Conservation (phyloP, 2,329 filamentous ascomycete species). For the Fusarium sacchari region DNA sequence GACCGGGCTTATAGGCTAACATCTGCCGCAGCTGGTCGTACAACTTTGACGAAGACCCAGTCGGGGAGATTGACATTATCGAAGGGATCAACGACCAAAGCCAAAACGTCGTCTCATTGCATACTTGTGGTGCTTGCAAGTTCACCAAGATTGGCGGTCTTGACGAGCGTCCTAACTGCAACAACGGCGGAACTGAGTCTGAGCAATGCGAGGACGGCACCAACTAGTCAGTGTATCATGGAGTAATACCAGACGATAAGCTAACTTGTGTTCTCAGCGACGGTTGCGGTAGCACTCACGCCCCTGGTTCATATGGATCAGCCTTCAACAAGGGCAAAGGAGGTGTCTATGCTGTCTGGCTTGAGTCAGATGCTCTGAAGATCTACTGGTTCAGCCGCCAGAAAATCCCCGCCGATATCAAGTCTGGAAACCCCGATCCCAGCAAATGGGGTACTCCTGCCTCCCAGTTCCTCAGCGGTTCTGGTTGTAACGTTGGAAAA, state of each 20-base stretch:
- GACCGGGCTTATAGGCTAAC: not conserved
- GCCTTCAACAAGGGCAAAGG: slow-evolving; percentile 56
- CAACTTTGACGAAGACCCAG: slow-evolving; percentile 24
- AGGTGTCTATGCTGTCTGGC: slow-evolving; percentile 75
- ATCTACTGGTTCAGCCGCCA: slow-evolving; percentile 79
- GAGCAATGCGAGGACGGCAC: slow-evolving; percentile 31
- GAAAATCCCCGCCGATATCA: slow-evolving; percentile 68
- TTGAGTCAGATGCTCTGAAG: slow-evolving; percentile 72
- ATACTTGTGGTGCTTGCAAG: slow-evolving; percentile 63
- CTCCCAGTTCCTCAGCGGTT: slow-evolving; percentile 70
- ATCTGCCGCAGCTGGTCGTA: not conserved
- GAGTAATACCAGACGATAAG: fast-evolving
- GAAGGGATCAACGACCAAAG: slow-evolving; percentile 73
- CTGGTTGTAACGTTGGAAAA: slow-evolving; percentile 72
- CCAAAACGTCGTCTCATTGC: slow-evolving; percentile 69
- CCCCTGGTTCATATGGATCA: slow-evolving; percentile 1
- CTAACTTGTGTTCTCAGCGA: not conserved
- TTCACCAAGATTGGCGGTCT: slow-evolving; percentile 55
- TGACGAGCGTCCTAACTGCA: slow-evolving; percentile 58
- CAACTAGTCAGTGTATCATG: not conserved
- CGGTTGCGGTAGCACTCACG: slow-evolving; percentile 10
- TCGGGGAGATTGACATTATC: slow-evolving; percentile 78
- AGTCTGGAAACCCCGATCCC: slow-evolving; percentile 67
- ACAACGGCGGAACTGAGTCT: slow-evolving; percentile 49
- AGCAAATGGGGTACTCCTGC: slow-evolving; percentile 70